phyloP scores from a whole-genome alignment of 371 early-diverging fungal genomes.

The Mortierella sp. region DNA sequence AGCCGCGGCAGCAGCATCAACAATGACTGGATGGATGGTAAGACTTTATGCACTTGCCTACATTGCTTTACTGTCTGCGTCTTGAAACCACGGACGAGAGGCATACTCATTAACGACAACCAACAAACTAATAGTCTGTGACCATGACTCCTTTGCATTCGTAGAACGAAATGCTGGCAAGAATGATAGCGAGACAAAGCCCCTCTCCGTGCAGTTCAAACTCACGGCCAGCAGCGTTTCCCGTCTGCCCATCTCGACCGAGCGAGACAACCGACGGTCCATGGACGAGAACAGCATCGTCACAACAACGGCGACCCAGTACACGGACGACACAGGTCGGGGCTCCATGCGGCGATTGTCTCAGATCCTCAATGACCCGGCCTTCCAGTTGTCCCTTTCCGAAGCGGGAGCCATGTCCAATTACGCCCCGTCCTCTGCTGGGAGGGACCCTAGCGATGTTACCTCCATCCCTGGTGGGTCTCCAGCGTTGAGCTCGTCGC shows the following conservation, averaged over 20 bases:
- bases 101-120: conserved; percentile 10
- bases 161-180: conserved; percentile 31
- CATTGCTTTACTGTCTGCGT: not conserved
- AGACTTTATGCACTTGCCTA: not conserved
- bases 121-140: conserved; percentile 21
- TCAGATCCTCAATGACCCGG: conserved; percentile 50
- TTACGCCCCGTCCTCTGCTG: conserved; percentile 45
- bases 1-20: conserved; percentile 22
- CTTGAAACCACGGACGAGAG: not conserved
- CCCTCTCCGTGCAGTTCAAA: conserved; percentile 28
- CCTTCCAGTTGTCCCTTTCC: conserved; percentile 33
- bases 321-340: conserved; percentile 14
- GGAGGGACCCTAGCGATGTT: conserved; percentile 29
- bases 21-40: conserved; percentile 54
- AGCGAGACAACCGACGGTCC: conserved; percentile 17
- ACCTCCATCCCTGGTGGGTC: conserved; percentile 14
- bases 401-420: conserved; percentile 31
- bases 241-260: conserved; percentile 41
- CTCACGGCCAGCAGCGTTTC: conserved; percentile 21
- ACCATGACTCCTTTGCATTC: conserved; percentile 4
- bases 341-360: conserved; percentile 35
- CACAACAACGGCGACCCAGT: not conserved
- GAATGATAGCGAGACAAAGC: conserved; percentile 16
- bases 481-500: conserved; percentile 9
- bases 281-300: conserved; percentile 31